Evolutionary conservation across 2,329 filamentous ascomycete genomes (phyloP).

Genomic region (Hymenoscyphus scutula): DNA sequence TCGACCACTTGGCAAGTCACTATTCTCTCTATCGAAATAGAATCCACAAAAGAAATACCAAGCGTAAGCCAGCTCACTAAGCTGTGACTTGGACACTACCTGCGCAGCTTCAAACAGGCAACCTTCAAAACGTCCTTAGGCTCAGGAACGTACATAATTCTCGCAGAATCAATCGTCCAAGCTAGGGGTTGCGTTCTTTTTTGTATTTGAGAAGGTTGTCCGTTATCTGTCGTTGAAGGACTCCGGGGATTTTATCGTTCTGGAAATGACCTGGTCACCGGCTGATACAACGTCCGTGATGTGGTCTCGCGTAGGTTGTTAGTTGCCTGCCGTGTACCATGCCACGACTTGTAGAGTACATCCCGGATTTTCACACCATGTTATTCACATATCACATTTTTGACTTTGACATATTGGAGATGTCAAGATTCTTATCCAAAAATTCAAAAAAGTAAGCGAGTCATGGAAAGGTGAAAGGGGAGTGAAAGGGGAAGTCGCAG

Average conservation of each 20-base stretch:
- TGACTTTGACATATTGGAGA: neutral
- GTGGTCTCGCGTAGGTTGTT: neutral
- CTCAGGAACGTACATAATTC: neutral
- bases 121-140: neutral
- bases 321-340: neutral
- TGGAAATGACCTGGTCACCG: neutral
- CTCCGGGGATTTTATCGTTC: neutral
- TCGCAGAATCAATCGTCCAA: neutral
- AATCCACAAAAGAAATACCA: neutral
- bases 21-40: neutral
- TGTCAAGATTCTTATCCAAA: neutral
- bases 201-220: neutral
- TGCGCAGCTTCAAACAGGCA: too few species aligned
- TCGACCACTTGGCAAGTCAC: neutral
- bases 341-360: neutral
- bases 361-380: neutral
- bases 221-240: neutral
- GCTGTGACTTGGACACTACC: neutral
- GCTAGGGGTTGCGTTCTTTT: neutral
- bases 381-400: neutral
- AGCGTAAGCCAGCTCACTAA: neutral
- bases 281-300: neutral
- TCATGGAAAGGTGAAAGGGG: neutral
- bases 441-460: neutral
- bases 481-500: neutral